These are phyloP conservation scores for Boletus albobrunnescens DNA, from an alignment of 1,284 basidiomycete genomes.

Conservation along the genomic window DNA sequence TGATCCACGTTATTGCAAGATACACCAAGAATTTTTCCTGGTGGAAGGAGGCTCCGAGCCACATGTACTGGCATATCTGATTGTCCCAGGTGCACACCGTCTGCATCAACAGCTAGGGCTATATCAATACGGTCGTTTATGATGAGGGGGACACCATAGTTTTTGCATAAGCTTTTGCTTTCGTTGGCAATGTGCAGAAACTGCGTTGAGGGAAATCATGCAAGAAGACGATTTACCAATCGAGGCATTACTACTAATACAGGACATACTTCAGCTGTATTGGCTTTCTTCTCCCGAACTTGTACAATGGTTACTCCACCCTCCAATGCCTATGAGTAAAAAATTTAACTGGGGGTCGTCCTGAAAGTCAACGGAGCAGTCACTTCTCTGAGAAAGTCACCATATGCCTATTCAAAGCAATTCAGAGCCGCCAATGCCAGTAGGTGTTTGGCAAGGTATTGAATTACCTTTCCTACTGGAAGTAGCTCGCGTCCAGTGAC, in stretches of 20 bases:
- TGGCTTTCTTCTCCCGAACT: constrained; percentile 78
- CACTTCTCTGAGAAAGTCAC: constrained; percentile 76
- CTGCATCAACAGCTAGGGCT: constrained; percentile 71
- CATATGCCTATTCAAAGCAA: constrained; percentile 55
- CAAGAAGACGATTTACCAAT: background rate
- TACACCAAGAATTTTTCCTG: constrained; percentile 74
- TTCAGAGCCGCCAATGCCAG: background rate
- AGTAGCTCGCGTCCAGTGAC: constrained; percentile 82
- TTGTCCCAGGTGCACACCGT: constrained; percentile 90
- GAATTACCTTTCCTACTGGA: constrained; percentile 69
- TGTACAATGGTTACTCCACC: constrained; percentile 91
- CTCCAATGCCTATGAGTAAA: constrained; percentile 56
- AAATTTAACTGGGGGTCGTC: background rate
- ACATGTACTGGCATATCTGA: constrained; percentile 76
- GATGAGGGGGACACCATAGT: constrained; percentile 80
- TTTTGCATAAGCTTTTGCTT: constrained; percentile 74
- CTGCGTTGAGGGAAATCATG: constrained; percentile 35
- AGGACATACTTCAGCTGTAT: constrained; percentile 67
- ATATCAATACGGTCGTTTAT: constrained; percentile 93
- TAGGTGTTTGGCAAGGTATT: background rate
- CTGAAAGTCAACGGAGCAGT: background rate
- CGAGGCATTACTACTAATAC: background rate
- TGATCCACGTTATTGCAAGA: constrained; percentile 74
- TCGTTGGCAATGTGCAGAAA: constrained; percentile 75
- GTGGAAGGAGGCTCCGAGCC: constrained; percentile 70